A percentile compares a stretch with the other conserved stretches of the same genome.
Evolutionary conservation across 2,329 filamentous ascomycete species (phyloP).

Genomic region (Claviceps africana): DNA sequence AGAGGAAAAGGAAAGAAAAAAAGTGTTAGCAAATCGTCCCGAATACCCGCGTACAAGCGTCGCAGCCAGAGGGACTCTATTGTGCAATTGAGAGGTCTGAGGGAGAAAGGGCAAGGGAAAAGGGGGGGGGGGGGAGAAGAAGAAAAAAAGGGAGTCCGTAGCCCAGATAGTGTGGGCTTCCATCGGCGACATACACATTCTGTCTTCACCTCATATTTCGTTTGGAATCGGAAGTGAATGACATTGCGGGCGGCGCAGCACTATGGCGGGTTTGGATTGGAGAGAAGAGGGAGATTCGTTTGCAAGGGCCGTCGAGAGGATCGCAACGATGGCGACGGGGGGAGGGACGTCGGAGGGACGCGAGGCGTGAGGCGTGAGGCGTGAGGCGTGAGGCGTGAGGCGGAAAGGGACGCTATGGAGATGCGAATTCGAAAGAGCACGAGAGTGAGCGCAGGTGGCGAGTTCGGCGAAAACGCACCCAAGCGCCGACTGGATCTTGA

Average conservation of each 20-base stretch:
- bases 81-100: not conserved
- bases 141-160: not conserved
- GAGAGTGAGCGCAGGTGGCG: not conserved
- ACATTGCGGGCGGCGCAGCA: conserved; percentile 19
- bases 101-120: too few species aligned
- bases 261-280: conserved; percentile 8
- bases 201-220: conserved; percentile 27
- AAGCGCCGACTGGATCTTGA: too few species aligned
- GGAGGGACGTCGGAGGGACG: too few species aligned
- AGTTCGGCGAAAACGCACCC: not conserved
- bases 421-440: not conserved
- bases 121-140: too few species aligned
- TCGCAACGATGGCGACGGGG: not conserved
- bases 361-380: too few species aligned
- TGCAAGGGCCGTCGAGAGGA: not conserved
- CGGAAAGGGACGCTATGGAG: not conserved
- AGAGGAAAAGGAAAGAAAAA: too few species aligned
- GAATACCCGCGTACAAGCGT: conserved; percentile 3
- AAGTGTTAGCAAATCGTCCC: conserved; percentile 3
- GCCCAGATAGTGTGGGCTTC: not conserved
- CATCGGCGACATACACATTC: conserved; percentile 25
- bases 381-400: not conserved
- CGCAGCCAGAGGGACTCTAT: not conserved
- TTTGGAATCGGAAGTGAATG: conserved; percentile 19
- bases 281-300: conserved; percentile 1